Conservation (phyloP, 345 rosid genomes). For the Abelmoschus esculentus region DNA sequence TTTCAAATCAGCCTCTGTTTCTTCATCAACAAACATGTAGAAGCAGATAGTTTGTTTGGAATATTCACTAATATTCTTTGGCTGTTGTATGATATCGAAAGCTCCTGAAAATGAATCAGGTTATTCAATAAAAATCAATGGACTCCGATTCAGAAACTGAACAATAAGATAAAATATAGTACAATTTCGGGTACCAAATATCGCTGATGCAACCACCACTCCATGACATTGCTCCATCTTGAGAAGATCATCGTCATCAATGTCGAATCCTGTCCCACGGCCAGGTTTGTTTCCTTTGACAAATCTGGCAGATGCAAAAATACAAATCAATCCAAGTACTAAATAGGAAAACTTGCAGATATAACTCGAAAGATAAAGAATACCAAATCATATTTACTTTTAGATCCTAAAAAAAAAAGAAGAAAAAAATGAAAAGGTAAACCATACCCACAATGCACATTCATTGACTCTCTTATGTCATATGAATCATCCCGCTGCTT, state of each 20-base stretch:
- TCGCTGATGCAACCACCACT: slow-evolving; percentile 91
- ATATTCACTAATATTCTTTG: slow-evolving; percentile 67
- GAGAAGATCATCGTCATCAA: slow-evolving; percentile 70
- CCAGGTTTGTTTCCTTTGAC: slow-evolving; percentile 85
- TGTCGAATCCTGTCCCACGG: slow-evolving; percentile 72
- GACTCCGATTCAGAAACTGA: slow-evolving; percentile 7
- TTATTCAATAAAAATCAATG: slow-evolving; percentile 17
- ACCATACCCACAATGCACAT: slow-evolving; percentile 84
- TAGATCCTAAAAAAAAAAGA: not conserved
- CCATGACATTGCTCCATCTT: slow-evolving; percentile 86
- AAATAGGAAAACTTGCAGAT: not conserved
- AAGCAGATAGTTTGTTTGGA: slow-evolving; percentile 76
- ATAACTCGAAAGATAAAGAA: not conserved
- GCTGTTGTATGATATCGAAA: slow-evolving; percentile 85
- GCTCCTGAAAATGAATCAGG: slow-evolving; percentile 49
- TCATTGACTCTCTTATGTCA: slow-evolving; percentile 78
- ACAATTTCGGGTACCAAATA: slow-evolving; percentile 57
- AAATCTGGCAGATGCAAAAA: slow-evolving; percentile 43
- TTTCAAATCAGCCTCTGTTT: slow-evolving; percentile 78
- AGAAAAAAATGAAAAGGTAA: not conserved
- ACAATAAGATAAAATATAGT: slow-evolving; percentile 4
- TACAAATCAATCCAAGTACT: not conserved
- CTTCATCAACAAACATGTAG: slow-evolving; percentile 93
- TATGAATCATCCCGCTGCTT: slow-evolving; percentile 75
- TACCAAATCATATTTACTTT: not conserved